These are phyloP conservation scores for Brachypodium distachyon DNA, from an alignment of 202 grass and related monocot species.

Conservation along the genomic window DNA sequence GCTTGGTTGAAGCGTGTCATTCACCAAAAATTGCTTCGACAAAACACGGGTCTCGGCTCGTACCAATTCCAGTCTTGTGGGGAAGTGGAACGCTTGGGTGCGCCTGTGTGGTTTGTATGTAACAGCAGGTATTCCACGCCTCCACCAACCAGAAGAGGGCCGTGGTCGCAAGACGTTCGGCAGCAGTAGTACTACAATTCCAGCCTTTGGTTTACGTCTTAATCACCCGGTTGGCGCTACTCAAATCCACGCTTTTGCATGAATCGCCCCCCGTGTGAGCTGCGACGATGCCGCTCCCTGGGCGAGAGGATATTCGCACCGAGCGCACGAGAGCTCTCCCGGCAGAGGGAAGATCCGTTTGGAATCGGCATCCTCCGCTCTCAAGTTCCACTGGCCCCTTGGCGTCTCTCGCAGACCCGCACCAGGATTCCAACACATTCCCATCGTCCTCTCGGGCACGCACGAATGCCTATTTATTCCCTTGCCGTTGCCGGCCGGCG, in stretches of 20 bases:
- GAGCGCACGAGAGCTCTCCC: background rate
- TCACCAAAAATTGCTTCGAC: too few species aligned
- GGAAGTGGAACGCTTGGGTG: too few species aligned
- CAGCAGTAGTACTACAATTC: background rate
- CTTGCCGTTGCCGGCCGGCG: background rate
- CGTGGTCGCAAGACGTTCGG: background rate
- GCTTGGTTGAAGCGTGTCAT: too few species aligned
- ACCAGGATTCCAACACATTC: background rate
- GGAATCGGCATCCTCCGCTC: conserved; percentile 69
- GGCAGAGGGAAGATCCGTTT: conserved; percentile 42
- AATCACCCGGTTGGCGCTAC: background rate
- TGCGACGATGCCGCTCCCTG: background rate
- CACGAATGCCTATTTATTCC: background rate
- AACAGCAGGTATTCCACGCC: background rate
- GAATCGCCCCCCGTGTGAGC: background rate
- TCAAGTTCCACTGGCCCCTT: conserved; percentile 29
- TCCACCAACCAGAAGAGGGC: background rate
- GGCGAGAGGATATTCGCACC: conserved; percentile 31
- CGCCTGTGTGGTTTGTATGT: too few species aligned
- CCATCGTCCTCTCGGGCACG: background rate
- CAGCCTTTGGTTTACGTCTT: background rate
- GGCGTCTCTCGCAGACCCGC: background rate
- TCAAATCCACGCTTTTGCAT: background rate
- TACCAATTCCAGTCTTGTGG: too few species aligned
- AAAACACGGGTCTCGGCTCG: too few species aligned